Conservation (phyloP, 139 green algal species). For the Ettlia oleoabundans region DNA sequence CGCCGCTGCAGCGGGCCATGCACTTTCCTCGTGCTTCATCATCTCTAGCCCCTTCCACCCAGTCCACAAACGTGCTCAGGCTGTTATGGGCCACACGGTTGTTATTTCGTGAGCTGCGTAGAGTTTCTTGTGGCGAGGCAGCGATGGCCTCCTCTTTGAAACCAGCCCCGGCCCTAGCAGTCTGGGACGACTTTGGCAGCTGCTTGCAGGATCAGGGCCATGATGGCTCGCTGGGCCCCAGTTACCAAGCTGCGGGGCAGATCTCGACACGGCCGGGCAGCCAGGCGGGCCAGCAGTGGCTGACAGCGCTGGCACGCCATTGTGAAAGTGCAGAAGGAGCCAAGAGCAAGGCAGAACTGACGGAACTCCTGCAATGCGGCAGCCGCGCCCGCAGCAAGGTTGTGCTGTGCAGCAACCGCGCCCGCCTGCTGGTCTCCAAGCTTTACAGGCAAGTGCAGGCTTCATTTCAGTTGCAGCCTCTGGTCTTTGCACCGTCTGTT, state of each 20-base stretch:
- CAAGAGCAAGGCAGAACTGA: not conserved
- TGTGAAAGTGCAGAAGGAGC: slow-evolving; percentile 7
- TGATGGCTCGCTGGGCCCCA: not conserved
- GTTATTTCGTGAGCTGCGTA: no score
- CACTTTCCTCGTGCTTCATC: no score
- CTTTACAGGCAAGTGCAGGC: slow-evolving; percentile 8
- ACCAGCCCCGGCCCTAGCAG: not conserved
- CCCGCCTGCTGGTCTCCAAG: not conserved
- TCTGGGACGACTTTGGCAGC: not conserved
- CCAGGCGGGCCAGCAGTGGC: not conserved
- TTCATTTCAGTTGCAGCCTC: not conserved
- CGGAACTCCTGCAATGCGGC: slow-evolving; percentile 21
- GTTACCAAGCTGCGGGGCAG: not conserved
- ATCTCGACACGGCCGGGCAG: not conserved
- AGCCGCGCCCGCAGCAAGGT: not conserved
- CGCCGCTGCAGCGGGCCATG: no score
- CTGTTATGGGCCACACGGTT: no score
- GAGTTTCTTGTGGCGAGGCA: no score
- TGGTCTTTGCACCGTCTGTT: not conserved
- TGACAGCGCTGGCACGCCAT: not conserved
- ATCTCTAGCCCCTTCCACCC: no score
- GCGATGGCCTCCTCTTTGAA: not conserved
- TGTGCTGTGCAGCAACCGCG: slow-evolving; percentile 3
- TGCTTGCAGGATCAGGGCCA: not conserved
- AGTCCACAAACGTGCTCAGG: no score